A percentile compares a stretch with the other conserved stretches of the same genome.
Evolutionary conservation across 106 monocot species (phyloP).

Genomic region (Xerophyta viscosa): DNA sequence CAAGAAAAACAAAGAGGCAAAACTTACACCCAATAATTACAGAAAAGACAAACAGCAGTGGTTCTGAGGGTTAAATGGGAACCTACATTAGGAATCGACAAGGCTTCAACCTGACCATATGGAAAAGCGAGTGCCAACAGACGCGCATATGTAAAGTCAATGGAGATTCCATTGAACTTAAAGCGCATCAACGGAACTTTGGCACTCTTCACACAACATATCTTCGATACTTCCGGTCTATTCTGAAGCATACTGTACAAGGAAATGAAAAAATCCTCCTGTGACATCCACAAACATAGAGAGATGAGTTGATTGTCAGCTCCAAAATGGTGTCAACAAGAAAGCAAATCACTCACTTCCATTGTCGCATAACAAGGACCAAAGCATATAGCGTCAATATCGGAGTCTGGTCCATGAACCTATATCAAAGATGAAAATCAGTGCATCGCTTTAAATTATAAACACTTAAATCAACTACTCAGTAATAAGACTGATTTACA

Average conservation of each 20-base stretch:
- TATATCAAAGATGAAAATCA: not conserved
- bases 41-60: too few relatives aligned
- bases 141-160: slow-evolving; percentile 33
- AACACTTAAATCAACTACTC: too few relatives aligned
- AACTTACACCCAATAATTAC: too few relatives aligned
- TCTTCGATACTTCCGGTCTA: slow-evolving; percentile 28
- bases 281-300: too few relatives aligned
- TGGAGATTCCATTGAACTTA: slow-evolving; percentile 26
- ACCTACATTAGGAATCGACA: slow-evolving; percentile 25
- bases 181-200: slow-evolving; percentile 46
- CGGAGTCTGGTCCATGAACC: slow-evolving; percentile 42
- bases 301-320: too few relatives aligned
- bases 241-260: slow-evolving; percentile 16
- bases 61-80: too few relatives aligned
- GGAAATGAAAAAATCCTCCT: slow-evolving; percentile 33
- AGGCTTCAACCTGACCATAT: too few relatives aligned
- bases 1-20: too few relatives aligned
- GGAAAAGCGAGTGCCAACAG: too few relatives aligned
- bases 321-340: too few relatives aligned
- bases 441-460: not conserved
- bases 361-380: slow-evolving; percentile 26
- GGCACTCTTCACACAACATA: slow-evolving; percentile 30
- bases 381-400: slow-evolving; percentile 35
- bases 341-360: slow-evolving; percentile 24
- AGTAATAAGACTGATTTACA: too few relatives aligned